These are phyloP conservation scores for Lachancea quebecensis DNA, from an alignment of 805 yeast species.

Conservation along the genomic window DNA sequence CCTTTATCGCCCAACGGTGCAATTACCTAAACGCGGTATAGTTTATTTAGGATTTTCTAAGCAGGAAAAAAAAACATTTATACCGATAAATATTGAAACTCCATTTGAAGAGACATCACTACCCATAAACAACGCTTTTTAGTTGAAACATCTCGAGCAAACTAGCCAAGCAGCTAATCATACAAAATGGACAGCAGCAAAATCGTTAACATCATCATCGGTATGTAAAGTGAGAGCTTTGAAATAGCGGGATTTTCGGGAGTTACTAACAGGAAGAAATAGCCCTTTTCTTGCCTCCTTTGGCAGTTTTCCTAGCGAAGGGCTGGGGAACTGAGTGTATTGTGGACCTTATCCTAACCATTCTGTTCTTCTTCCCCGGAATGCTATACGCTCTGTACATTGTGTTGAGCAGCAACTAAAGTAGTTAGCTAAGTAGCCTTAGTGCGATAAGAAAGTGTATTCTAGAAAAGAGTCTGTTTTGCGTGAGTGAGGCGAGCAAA, in stretches of 20 bases:
- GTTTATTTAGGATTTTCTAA: neutral
- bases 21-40: no score
- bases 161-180: no score
- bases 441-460: no score
- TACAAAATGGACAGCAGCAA: constrained; percentile 28
- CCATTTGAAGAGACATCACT: neutral
- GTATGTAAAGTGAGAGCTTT: constrained; percentile 18
- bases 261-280: constrained; percentile 12
- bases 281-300: constrained; percentile 66
- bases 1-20: no score
- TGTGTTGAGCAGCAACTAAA: constrained; percentile 31
- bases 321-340: constrained; percentile 61
- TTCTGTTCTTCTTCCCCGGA: constrained; percentile 60
- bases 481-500: no score
- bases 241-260: neutral
- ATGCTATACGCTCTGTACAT: constrained; percentile 68
- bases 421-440: no score
- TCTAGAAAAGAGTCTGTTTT: no score
- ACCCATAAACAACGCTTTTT: no score
- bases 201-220: constrained; percentile 33
- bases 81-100: neutral
- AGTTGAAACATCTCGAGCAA: no score
- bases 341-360: constrained; percentile 50
- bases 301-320: constrained; percentile 64
- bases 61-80: neutral